Conservation (phyloP, 2,329 filamentous ascomycete species). For the Pseudogymnoascus pannorum region DNA sequence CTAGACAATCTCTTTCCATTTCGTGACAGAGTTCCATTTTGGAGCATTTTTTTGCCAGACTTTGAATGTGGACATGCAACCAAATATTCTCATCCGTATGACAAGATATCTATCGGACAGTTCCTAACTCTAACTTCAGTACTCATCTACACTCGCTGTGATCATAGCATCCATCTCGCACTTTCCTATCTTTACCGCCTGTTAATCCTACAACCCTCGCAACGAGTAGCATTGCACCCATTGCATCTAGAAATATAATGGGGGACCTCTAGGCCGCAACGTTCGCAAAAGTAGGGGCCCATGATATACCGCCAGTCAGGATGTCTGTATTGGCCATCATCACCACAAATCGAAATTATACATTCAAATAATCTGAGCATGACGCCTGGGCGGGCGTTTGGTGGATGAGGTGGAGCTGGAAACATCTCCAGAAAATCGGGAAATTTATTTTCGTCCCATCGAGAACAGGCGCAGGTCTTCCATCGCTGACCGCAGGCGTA, state of each 20-base stretch:
- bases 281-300: neutral
- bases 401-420: too few species aligned
- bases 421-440: slow-evolving; percentile 29
- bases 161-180: neutral
- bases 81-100: neutral
- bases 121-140: neutral
- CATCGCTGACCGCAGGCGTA: slow-evolving; percentile 39
- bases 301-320: neutral
- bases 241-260: too few species aligned
- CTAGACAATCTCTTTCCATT: too few species aligned
- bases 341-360: neutral
- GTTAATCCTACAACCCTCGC: neutral
- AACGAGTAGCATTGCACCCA: too few species aligned
- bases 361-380: neutral
- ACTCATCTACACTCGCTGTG: neutral
- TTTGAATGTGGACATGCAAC: neutral
- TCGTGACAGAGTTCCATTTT: too few species aligned
- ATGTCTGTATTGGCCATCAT: neutral
- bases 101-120: neutral
- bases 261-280: neutral
- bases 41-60: too few species aligned
- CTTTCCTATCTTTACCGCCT: neutral
- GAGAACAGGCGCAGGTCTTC: slow-evolving; percentile 34
- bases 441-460: slow-evolving; percentile 33
- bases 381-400: too few species aligned